These are phyloP conservation scores for Aspergillus amoenus DNA, from an alignment of 2,329 filamentous ascomycete genomes.

Conservation along the genomic window DNA sequence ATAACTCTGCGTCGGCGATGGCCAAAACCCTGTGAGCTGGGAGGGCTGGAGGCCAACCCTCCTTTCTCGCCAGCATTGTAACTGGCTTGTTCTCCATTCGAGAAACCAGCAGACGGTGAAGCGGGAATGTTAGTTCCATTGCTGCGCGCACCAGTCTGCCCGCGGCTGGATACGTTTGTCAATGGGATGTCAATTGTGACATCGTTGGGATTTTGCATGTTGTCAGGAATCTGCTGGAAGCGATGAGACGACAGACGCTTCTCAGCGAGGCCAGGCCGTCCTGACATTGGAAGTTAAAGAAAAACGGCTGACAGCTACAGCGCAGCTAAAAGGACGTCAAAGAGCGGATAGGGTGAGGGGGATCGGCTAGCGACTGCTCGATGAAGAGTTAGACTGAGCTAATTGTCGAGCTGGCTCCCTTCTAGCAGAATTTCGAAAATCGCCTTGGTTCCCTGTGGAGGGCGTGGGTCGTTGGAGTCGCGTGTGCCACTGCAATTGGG, in stretches of 20 bases:
- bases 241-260: constrained; percentile 47
- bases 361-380: constrained; percentile 2
- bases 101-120: constrained; percentile 28
- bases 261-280: constrained; percentile 34
- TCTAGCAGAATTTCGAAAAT: neutral
- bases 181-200: constrained; percentile 63
- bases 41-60: constrained; percentile 21
- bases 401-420: neutral
- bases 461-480: constrained; percentile 9
- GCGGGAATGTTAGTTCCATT: constrained; percentile 29
- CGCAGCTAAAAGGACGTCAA: constrained; percentile 5
- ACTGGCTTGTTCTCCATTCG: constrained; percentile 23
- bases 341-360: constrained; percentile 3
- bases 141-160: constrained; percentile 47
- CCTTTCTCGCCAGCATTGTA: constrained; percentile 35
- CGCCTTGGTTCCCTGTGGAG: constrained; percentile 2
- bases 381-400: constrained; percentile 5
- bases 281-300: constrained; percentile 27
- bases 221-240: constrained; percentile 43
- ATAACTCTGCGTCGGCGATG: constrained; percentile 36
- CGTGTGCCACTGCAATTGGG: constrained; percentile 1
- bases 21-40: constrained; percentile 5
- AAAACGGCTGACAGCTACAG: constrained; percentile 6
- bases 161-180: constrained; percentile 53
- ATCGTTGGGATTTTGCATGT: constrained; percentile 51